phyloP scores from a whole-genome alignment of 495 filamentous ascomycete genomes.

The Chlorociboria aeruginascens region DNA sequence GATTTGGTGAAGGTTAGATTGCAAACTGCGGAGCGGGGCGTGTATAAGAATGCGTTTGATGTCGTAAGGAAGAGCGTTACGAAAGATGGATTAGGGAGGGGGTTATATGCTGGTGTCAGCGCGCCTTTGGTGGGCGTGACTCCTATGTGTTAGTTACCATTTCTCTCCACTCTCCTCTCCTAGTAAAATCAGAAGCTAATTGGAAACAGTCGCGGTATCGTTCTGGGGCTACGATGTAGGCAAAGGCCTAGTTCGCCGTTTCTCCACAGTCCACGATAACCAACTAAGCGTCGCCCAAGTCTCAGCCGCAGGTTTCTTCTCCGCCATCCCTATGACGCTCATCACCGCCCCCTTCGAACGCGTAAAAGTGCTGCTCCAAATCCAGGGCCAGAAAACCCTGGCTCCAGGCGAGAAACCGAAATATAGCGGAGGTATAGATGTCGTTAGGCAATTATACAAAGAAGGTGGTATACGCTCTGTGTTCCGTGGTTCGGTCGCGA shows the following conservation, averaged over 20 bases:
- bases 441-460: conserved; percentile 83
- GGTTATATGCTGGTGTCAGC: conserved; percentile 92
- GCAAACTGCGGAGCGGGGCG: conserved; percentile 89
- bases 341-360: conserved; percentile 98
- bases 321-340: conserved; percentile 91
- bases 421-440: conserved; percentile 80
- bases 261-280: conserved; percentile 54
- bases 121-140: conserved; percentile 92
- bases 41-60: conserved; percentile 84
- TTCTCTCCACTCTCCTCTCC: neutral
- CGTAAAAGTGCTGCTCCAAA: conserved; percentile 95
- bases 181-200: conserved; percentile 2
- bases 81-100: conserved; percentile 70
- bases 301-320: conserved; percentile 92
- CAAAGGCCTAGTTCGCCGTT: conserved; percentile 65
- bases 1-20: conserved; percentile 95
- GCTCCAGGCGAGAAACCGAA: conserved; percentile 84
- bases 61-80: conserved; percentile 80
- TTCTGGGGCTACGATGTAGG: conserved; percentile 99
- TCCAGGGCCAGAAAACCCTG: conserved; percentile 83
- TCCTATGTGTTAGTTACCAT: conserved; percentile 77
- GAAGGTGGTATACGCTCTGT: conserved; percentile 84
- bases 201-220: conserved; percentile 72
- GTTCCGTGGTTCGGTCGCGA: conserved; percentile 83
- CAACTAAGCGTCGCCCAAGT: conserved; percentile 71